Evolutionary conservation across 1,284 basidiomycete genomes (phyloP).

Genomic region (Cystobasidium slooffiae): DNA sequence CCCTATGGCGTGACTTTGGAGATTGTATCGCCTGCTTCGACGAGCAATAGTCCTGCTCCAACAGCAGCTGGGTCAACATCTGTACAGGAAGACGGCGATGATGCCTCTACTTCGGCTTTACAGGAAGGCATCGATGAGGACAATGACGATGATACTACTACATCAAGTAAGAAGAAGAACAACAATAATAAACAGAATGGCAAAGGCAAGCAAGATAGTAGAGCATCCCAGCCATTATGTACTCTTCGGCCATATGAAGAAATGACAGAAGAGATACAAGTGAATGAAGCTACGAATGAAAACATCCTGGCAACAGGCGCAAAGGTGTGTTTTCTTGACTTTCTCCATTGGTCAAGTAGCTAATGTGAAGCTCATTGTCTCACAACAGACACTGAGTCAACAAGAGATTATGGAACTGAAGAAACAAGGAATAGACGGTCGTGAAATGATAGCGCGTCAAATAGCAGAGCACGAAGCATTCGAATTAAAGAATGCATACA

Average conservation of each 20-base stretch:
- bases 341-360: neutral
- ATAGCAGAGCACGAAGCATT: slow-evolving; percentile 89
- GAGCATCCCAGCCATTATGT: slow-evolving; percentile 1
- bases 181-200: neutral
- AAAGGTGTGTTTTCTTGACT: slow-evolving; percentile 68
- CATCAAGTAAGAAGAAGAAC: slow-evolving; percentile 13
- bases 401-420: slow-evolving; percentile 62
- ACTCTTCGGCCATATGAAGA: slow-evolving; percentile 22
- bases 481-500: slow-evolving; percentile 90
- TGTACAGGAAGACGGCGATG: slow-evolving; percentile 11
- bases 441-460: slow-evolving; percentile 92
- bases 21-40: slow-evolving; percentile 59
- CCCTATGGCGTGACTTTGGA: slow-evolving; percentile 78
- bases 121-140: neutral
- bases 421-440: slow-evolving; percentile 71
- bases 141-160: neutral
- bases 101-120: no score
- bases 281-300: slow-evolving; percentile 85
- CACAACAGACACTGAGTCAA: slow-evolving; percentile 31
- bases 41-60: slow-evolving; percentile 11
- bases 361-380: neutral
- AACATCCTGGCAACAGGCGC: slow-evolving; percentile 72
- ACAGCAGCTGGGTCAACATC: slow-evolving; percentile 1
- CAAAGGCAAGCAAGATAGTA: neutral
- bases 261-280: slow-evolving; percentile 58